These are phyloP conservation scores for Nigrograna mackinnonii DNA, from an alignment of 2,329 filamentous ascomycete genomes.

Conservation along the genomic window DNA sequence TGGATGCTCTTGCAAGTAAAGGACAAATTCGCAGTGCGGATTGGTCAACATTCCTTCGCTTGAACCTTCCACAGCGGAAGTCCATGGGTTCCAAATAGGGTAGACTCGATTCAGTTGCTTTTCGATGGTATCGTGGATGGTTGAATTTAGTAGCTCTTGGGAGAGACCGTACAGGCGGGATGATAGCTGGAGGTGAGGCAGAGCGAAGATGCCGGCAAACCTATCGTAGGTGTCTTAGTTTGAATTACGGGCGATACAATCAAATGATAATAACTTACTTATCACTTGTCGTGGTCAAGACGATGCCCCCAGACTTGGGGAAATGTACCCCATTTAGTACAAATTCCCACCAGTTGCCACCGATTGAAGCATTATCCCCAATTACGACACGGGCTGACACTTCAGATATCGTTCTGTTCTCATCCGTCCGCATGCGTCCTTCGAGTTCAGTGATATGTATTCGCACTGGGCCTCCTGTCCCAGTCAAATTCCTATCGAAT, in stretches of 20 bases:
- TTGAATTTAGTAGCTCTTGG: slow-evolving; percentile 69
- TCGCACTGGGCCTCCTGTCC: slow-evolving; percentile 65
- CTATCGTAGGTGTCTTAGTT: slow-evolving; percentile 13
- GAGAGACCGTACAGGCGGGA: slow-evolving; percentile 52
- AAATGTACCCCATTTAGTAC: slow-evolving; percentile 84
- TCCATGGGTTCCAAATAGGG: slow-evolving; percentile 69
- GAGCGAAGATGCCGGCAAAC: slow-evolving; percentile 82
- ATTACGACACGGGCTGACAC: slow-evolving; percentile 72
- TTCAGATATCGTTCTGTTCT: slow-evolving; percentile 60
- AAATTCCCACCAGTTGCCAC: slow-evolving; percentile 77
- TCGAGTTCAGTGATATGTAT: slow-evolving; percentile 66
- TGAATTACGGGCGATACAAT: not conserved
- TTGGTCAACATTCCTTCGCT: slow-evolving; percentile 61
- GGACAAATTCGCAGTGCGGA: slow-evolving; percentile 85
- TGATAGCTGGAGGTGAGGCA: slow-evolving; percentile 79
- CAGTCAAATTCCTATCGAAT: slow-evolving; percentile 83
- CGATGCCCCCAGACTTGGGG: slow-evolving; percentile 74
- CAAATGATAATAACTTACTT: slow-evolving; percentile 62
- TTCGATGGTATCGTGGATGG: slow-evolving; percentile 69
- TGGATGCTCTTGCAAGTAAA: slow-evolving; percentile 80
- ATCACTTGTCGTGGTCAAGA: slow-evolving; percentile 88
- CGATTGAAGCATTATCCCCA: slow-evolving; percentile 68
- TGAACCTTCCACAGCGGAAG: slow-evolving; percentile 64
- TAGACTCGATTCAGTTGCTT: slow-evolving; percentile 65
- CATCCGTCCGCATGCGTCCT: slow-evolving; percentile 31